phyloP scores from a whole-genome alignment of 148 eudicot species.

The Suaeda aralocaspica region DNA sequence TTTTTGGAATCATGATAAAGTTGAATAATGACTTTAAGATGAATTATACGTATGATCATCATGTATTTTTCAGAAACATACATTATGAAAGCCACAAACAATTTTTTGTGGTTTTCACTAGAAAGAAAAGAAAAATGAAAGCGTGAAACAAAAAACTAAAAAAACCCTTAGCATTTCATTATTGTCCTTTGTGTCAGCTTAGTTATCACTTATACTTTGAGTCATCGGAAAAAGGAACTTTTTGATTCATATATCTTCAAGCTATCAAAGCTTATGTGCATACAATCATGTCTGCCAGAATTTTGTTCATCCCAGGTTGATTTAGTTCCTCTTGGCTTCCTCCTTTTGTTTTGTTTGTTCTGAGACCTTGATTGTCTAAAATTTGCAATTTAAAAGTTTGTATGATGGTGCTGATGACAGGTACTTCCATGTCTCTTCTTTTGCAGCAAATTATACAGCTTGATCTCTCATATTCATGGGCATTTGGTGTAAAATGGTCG shows the following conservation, averaged over 20 bases:
- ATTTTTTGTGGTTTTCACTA: no score
- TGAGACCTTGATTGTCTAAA: not conserved
- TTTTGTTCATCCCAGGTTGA: not conserved
- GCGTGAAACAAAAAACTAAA: no score
- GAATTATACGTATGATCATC: no score
- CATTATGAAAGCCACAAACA: no score
- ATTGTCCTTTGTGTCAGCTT: not conserved
- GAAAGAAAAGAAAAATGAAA: no score
- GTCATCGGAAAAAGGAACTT: not conserved
- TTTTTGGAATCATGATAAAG: no score
- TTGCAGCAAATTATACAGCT: slow-evolving; percentile 96
- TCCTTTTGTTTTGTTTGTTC: not conserved
- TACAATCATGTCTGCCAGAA: not conserved
- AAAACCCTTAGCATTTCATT: not conserved
- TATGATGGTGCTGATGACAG: not conserved
- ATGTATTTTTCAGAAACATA: no score
- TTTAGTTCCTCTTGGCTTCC: not conserved
- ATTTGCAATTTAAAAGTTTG: not conserved
- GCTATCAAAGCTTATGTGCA: not conserved
- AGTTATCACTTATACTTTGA: not conserved
- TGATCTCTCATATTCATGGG: slow-evolving; percentile 94
- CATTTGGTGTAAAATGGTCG: slow-evolving; percentile 98
- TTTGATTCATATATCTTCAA: not conserved
- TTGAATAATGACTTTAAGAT: no score
- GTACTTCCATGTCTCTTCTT: not conserved